Evolutionary conservation across 2,329 filamentous ascomycete genomes (phyloP).

Genomic region (Alternaria rosae): DNA sequence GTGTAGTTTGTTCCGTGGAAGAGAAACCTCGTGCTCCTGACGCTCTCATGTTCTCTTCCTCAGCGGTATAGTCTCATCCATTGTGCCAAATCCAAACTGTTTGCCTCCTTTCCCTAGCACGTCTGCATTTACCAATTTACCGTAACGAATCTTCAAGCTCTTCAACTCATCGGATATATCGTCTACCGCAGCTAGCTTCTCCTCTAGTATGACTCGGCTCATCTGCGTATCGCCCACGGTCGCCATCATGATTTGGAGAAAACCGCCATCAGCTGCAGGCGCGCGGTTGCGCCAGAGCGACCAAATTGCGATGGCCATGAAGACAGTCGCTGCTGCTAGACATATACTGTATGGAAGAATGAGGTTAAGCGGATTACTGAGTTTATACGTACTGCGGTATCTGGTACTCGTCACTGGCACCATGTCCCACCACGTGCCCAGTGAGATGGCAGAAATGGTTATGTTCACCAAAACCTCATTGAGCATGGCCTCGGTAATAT

Average conservation of each 20-base stretch:
- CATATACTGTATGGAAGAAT: neutral
- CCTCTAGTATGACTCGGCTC: neutral
- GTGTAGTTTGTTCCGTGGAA: neutral
- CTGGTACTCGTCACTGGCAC: neutral
- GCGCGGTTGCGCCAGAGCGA: neutral
- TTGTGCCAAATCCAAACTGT: neutral
- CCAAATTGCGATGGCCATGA: neutral
- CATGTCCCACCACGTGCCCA: neutral
- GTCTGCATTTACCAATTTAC: neutral
- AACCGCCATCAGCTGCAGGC: neutral
- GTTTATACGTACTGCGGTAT: neutral
- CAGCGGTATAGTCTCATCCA: neutral
- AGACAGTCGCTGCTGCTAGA: neutral
- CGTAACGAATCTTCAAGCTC: neutral
- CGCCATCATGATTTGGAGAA: neutral
- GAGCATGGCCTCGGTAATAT: neutral
- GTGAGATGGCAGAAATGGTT: neutral
- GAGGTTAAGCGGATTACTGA: neutral
- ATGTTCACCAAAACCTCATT: neutral
- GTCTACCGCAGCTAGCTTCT: accelerated
- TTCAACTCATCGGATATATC: neutral
- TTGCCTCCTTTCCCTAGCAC: neutral
- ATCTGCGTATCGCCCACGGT: neutral
- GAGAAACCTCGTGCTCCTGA: too few species aligned
- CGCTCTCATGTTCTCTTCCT: neutral